These are phyloP conservation scores for Eucalyptus polyanthemos DNA, from an alignment of 345 rosid genomes.

Conservation along the genomic window DNA sequence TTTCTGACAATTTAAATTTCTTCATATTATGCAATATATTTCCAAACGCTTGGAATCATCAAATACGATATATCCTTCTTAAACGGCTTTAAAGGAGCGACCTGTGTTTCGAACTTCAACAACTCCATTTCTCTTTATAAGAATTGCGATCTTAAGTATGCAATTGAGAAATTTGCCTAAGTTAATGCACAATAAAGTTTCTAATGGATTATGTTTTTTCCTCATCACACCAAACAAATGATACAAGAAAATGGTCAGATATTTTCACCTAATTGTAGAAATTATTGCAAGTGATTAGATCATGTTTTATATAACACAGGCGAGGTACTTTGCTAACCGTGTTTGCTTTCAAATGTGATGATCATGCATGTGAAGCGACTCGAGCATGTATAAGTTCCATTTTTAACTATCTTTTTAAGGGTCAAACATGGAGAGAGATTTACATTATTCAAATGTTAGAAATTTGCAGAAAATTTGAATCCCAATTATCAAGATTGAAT, in stretches of 20 bases:
- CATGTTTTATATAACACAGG: background rate
- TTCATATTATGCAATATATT: too few relatives aligned
- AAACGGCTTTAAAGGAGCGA: background rate
- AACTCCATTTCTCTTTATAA: background rate
- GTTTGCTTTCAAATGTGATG: background rate
- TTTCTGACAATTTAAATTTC: too few relatives aligned
- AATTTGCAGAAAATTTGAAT: too few relatives aligned
- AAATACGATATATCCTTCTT: slow-evolving; percentile 6
- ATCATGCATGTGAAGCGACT: background rate
- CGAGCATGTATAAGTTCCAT: background rate
- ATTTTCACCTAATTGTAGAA: background rate
- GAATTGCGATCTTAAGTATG: background rate
- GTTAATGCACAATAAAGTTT: background rate
- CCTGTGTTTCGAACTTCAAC: background rate
- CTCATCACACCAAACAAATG: background rate
- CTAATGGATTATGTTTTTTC: background rate
- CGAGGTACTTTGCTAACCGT: fast-evolving
- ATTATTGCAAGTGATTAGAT: background rate
- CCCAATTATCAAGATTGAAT: too few relatives aligned
- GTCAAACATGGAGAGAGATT: background rate
- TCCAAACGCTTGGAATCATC: background rate
- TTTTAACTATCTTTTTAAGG: background rate
- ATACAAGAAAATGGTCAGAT: background rate
- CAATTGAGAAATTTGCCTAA: background rate
- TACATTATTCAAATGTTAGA: too few relatives aligned